A percentile compares a stretch with the other conserved stretches of the same genome.
phyloP scores from a whole-genome alignment of 192 early-diverging fungal species.

The Podila verticillata region DNA sequence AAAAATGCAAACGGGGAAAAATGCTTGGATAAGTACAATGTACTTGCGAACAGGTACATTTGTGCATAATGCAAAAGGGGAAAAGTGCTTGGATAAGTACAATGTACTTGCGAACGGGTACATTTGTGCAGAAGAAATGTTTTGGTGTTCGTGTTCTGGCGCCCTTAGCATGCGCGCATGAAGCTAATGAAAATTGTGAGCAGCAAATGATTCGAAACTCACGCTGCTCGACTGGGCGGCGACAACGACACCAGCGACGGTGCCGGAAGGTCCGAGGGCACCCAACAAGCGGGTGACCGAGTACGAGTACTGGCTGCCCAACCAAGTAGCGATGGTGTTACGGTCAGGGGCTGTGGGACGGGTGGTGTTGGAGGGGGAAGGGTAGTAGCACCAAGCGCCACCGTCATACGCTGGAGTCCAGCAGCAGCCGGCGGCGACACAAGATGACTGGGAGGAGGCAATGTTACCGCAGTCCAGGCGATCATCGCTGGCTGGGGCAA shows the following conservation, averaged over 20 bases:
- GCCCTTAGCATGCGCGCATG: not conserved
- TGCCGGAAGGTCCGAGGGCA: not conserved
- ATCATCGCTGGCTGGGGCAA: not conserved
- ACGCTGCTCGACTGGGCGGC: not conserved
- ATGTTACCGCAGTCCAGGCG: constrained; percentile 1
- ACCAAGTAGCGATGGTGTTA: not conserved
- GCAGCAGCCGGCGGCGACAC: not conserved
- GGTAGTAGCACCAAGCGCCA: constrained; percentile 2
- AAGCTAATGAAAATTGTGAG: not conserved
- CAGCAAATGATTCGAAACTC: not conserved
- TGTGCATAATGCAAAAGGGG: constrained; percentile 2
- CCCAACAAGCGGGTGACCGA: not conserved
- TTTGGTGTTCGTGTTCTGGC: too few species aligned
- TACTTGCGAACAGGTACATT: too few species aligned
- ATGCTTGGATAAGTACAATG: constrained; percentile 1
- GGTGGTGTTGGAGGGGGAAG: not conserved
- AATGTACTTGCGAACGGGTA: not conserved
- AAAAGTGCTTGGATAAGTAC: not conserved
- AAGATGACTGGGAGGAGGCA: not conserved
- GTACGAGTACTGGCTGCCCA: constrained; percentile 1
- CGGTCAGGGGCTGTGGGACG: not conserved
- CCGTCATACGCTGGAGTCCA: not conserved
- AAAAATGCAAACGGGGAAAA: constrained; percentile 4
- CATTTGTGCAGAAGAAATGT: too few species aligned
- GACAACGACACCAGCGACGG: not conserved